phyloP scores from a whole-genome alignment of 2,329 filamentous ascomycete genomes.

The Cladobotryum mycophilum region DNA sequence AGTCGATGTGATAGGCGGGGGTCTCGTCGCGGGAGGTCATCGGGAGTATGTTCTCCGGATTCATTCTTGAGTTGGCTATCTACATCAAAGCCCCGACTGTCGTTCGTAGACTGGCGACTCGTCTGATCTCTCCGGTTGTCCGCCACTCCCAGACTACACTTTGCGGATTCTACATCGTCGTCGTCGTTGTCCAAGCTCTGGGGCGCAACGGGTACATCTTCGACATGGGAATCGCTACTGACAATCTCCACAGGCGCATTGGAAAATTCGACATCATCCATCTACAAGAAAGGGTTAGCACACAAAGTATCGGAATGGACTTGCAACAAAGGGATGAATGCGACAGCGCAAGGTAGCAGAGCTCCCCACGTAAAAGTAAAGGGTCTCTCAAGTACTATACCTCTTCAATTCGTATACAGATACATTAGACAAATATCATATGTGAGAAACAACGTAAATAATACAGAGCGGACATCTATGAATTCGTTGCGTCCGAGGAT shows the following conservation, averaged over 20 bases:
- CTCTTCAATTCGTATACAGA: not conserved
- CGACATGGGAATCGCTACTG: not conserved
- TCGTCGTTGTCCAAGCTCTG: not conserved
- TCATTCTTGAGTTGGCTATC: not conserved
- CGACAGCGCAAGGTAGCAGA: not conserved
- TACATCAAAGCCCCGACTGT: not conserved
- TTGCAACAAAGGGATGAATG: not conserved
- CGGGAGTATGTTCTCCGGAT: not conserved
- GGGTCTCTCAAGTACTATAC: no score
- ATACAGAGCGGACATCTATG: not conserved
- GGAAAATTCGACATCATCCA: conserved; percentile 14
- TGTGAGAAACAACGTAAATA: not conserved
- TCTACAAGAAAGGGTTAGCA: conserved; percentile 4
- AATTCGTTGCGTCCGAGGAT: not conserved
- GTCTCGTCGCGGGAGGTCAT: not conserved
- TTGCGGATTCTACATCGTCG: not conserved
- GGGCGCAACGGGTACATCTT: not conserved
- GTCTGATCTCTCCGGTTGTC: not conserved
- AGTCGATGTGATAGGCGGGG: conserved; percentile 12
- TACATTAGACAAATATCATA: not conserved
- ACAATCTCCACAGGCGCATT: not conserved
- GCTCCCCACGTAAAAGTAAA: no score
- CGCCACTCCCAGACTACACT: not conserved
- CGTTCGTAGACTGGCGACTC: not conserved
- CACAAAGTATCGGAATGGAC: not conserved